These are phyloP conservation scores for Prunus mira DNA, from an alignment of 306 rosid genomes.

Conservation along the genomic window DNA sequence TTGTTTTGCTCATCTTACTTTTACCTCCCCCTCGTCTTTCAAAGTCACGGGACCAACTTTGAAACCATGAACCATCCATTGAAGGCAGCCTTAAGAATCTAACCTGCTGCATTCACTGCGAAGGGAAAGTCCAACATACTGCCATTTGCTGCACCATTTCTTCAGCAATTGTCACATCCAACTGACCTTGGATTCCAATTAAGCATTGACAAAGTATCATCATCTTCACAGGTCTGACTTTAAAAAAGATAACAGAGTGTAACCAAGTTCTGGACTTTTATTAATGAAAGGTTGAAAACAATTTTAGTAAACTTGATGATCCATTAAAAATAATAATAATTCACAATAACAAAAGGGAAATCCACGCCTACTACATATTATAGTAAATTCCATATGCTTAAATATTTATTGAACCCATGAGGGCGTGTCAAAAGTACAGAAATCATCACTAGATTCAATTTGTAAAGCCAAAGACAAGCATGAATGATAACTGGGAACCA, in stretches of 20 bases:
- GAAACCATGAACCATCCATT: background rate
- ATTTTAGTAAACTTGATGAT: background rate
- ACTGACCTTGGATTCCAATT: slow-evolving; percentile 55
- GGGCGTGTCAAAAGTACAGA: slow-evolving; percentile 51
- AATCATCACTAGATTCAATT: slow-evolving; percentile 49
- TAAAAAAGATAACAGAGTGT: background rate
- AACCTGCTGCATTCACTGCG: slow-evolving; percentile 3
- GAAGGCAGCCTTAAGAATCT: background rate
- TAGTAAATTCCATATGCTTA: slow-evolving; percentile 27
- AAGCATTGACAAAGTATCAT: slow-evolving; percentile 31
- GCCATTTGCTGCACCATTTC: slow-evolving; percentile 24
- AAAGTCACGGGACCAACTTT: slow-evolving; percentile 17
- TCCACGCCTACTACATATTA: slow-evolving; percentile 20
- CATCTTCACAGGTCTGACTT: slow-evolving; percentile 28
- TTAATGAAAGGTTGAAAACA: background rate
- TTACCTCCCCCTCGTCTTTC: background rate
- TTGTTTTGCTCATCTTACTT: background rate
- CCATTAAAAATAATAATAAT: background rate
- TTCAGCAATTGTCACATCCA: slow-evolving; percentile 44
- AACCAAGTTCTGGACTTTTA: background rate
- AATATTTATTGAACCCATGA: slow-evolving; percentile 54
- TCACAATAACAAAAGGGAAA: slow-evolving; percentile 7
- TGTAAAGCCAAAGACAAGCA: slow-evolving; percentile 35
- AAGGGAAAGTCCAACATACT: slow-evolving; percentile 22
- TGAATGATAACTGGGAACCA: slow-evolving; percentile 41